Percentiles rank a stretch among this genome's conserved stretches.
Conservation (phyloP, 2,329 filamentous ascomycete genomes). For the Aspergillus sp. region DNA sequence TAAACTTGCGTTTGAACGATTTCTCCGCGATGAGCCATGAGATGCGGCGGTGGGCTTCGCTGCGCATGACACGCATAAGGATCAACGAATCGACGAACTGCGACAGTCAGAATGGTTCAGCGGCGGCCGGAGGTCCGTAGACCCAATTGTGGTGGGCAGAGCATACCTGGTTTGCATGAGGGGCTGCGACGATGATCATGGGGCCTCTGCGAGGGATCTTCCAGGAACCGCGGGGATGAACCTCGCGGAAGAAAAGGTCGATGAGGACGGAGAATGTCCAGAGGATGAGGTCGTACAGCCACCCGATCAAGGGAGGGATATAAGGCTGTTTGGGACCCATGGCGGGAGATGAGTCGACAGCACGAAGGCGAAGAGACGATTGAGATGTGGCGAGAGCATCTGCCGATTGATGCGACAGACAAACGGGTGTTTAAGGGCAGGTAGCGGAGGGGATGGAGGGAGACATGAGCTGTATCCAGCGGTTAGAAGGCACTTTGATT, state of each 20-base stretch:
- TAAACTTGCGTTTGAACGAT: constrained; percentile 80
- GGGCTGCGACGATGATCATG: constrained; percentile 89
- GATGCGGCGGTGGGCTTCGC: constrained; percentile 77
- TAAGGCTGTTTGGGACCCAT: constrained; percentile 29
- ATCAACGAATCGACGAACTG: constrained; percentile 94
- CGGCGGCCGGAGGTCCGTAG: neutral
- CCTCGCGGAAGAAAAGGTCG: constrained; percentile 96
- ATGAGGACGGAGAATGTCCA: constrained; percentile 58
- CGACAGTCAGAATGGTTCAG: constrained; percentile 5
- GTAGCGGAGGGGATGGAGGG: too few relatives aligned
- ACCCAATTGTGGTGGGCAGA: neutral
- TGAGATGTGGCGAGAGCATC: too few relatives aligned
- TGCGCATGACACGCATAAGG: constrained; percentile 79
- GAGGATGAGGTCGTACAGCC: constrained; percentile 42
- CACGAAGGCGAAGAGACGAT: too few relatives aligned
- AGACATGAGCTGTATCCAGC: too few relatives aligned
- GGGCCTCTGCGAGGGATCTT: constrained; percentile 82
- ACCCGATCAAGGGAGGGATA: constrained; percentile 38
- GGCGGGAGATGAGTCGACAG: constrained; percentile 3
- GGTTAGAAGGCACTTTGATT: too few relatives aligned
- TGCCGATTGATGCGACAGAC: too few relatives aligned
- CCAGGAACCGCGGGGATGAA: constrained; percentile 91
- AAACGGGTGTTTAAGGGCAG: too few relatives aligned
- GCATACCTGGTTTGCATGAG: constrained; percentile 84
- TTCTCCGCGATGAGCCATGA: constrained; percentile 92